phyloP scores from a whole-genome alignment of 768 basidiomycete species.

The Cubamyces lactineus region DNA sequence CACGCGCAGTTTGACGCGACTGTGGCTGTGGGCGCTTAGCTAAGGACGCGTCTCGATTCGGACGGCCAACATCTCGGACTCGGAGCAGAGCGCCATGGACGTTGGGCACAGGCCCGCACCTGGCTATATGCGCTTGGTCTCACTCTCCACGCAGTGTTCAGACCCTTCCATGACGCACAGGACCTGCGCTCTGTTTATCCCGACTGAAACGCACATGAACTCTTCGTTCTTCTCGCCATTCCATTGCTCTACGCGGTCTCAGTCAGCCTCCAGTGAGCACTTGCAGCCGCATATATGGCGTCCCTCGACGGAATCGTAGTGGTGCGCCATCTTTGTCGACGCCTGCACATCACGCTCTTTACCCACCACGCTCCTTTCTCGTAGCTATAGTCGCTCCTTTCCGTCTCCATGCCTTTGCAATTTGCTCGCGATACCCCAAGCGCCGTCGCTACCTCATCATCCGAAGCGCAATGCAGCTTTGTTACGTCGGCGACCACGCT shows the following conservation, averaged over 20 bases:
- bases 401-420: neutral
- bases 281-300: constrained; percentile 9
- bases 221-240: constrained; percentile 7
- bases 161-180: neutral
- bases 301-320: neutral
- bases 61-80: neutral
- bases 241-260: constrained; percentile 9
- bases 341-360: neutral
- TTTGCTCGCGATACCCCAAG: neutral
- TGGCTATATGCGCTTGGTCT: constrained; percentile 12
- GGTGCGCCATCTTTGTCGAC: neutral
- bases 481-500: constrained; percentile 7
- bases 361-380: constrained; percentile 1
- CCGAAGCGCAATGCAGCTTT: constrained; percentile 5
- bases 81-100: neutral
- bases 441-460: neutral
- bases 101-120: neutral
- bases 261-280: constrained; percentile 6
- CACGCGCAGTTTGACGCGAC: constrained; percentile 27
- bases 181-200: neutral
- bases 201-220: neutral
- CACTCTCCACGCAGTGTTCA: neutral
- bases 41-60: neutral
- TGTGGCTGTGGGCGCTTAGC: constrained; percentile 24
- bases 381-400: constrained; percentile 10